Evolutionary conservation across 495 filamentous ascomycete species (phyloP).

Genomic region (Aspergillus egyptiacus): DNA sequence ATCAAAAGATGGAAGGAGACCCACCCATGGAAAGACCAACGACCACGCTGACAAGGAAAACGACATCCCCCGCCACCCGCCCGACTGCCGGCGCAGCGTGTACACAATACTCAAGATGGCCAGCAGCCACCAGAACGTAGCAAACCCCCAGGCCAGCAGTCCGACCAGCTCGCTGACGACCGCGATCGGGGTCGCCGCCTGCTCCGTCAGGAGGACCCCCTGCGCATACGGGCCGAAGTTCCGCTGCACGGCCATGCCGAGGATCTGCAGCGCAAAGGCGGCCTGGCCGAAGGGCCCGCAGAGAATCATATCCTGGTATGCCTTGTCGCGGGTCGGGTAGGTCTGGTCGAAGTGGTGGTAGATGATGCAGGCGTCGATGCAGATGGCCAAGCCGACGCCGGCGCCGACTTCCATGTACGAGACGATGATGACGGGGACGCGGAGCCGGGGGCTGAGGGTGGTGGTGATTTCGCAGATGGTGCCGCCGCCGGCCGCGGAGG

Average conservation of each 20-base stretch:
- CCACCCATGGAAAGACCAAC: constrained; percentile 28
- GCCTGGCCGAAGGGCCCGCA: constrained; percentile 33
- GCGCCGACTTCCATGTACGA: constrained; percentile 28
- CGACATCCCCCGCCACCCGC: constrained; percentile 13
- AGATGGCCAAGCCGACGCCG: constrained; percentile 23
- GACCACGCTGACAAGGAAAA: constrained; percentile 27
- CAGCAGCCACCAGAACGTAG: constrained; percentile 31
- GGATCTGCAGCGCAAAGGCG: constrained; percentile 26
- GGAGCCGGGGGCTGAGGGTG: constrained; percentile 20
- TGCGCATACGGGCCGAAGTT: constrained; percentile 26
- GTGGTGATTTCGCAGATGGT: constrained; percentile 17
- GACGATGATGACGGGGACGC: constrained; percentile 30
- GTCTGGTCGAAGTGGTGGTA: constrained; percentile 22
- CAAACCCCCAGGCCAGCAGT: constrained; percentile 28
- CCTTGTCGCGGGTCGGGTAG: constrained; percentile 16
- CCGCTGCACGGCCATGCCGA: constrained; percentile 21
- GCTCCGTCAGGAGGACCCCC: constrained; percentile 21
- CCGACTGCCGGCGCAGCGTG: constrained; percentile 21
- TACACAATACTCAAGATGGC: constrained; percentile 28
- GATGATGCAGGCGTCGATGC: constrained; percentile 20
- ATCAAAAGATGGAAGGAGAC: constrained; percentile 6
- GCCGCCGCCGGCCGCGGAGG: constrained; percentile 28
- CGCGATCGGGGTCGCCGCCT: constrained; percentile 14
- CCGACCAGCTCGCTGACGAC: constrained; percentile 16
- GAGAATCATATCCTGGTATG: constrained; percentile 35